Evolutionary conservation across 495 filamentous ascomycete genomes (phyloP).

Genomic region (Pyrenula aspistea): DNA sequence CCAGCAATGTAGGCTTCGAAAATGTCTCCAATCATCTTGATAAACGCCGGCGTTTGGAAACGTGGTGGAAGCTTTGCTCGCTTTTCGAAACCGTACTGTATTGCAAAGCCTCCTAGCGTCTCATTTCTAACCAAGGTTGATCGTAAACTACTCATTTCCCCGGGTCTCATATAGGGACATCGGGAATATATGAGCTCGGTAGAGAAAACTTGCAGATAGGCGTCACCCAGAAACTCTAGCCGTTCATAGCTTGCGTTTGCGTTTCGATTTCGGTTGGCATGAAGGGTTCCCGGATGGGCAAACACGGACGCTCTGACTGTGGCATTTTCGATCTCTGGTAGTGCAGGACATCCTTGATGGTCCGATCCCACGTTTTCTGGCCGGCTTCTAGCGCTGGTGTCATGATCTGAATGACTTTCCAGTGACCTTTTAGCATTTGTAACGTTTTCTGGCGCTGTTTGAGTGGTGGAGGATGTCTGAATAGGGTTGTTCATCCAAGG

Average conservation of each 20-base stretch:
- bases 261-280: conserved; percentile 19
- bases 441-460: not conserved
- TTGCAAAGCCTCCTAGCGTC: conserved; percentile 53
- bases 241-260: conserved; percentile 43
- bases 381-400: no score
- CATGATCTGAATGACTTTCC: no score
- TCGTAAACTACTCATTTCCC: conserved; percentile 51
- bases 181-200: conserved; percentile 50
- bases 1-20: conserved; percentile 85
- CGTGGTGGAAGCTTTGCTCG: conserved; percentile 38
- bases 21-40: conserved; percentile 68
- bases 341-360: not conserved
- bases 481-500: not conserved
- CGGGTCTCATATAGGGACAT: conserved; percentile 46
- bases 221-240: conserved; percentile 67
- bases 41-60: conserved; percentile 34
- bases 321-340: not conserved
- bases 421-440: no score
- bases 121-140: conserved; percentile 67
- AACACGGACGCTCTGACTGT: conserved; percentile 29
- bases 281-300: conserved; percentile 44
- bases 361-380: no score
- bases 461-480: no score
- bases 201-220: conserved; percentile 58
- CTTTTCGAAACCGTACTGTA: conserved; percentile 54